Base-by-base conservation (phyloP, 2,329 filamentous ascomycete species). In the Penicillium sp. region DNA sequence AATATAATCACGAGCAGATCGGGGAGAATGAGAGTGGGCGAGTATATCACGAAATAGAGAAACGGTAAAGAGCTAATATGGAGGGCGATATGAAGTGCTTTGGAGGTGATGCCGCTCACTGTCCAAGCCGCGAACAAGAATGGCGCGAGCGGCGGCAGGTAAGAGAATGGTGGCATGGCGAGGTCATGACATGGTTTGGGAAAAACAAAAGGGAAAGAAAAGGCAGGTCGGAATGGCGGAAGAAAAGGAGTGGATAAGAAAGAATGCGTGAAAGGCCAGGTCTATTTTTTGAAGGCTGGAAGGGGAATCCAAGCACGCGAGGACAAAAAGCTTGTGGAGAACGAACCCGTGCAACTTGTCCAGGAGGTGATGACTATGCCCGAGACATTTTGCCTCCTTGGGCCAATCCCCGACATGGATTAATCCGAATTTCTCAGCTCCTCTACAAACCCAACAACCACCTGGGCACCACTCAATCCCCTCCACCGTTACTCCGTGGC, bases 21-120 rank as follows among this genome's bases (percentile, higher is more conserved):
- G 4, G 54, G 53, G 6, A 64, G 43, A 25, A 66, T 39, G n/a
- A 66, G 57, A 4, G 63, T 66, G 1, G 62, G 62, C n/a, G 58
- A 46, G 37, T 65, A 67, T 3, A 67, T 47, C 6, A 64, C 37
- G 31, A 61, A 55, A 13, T 62, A 52, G 10, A 60, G 47, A 8
- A 60, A 51, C 1, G 60, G 59, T 27, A 64, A 37, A 0, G 60
- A 58, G 13, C 35, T 46, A 25, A 59, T 40, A 42, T 64, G 61
- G n/a, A 56, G 51, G 28, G 54, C 53, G 30, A 64, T 52, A 31
- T 64, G 59, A 20, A 64, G 39, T 2, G 57, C 35, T 35, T 64
- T 64, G 18, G 58, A 52, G n/a, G 54, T 51, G 11, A 64, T 47
- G 9, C 56, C 56, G 9, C 58, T 56, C 23, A 64, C 53, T 15